Percentiles rank a stretch among this genome's conserved stretches.
phyloP scores from a whole-genome alignment of 2,329 filamentous ascomycete genomes.

The Apiospora kogelbergensis region DNA sequence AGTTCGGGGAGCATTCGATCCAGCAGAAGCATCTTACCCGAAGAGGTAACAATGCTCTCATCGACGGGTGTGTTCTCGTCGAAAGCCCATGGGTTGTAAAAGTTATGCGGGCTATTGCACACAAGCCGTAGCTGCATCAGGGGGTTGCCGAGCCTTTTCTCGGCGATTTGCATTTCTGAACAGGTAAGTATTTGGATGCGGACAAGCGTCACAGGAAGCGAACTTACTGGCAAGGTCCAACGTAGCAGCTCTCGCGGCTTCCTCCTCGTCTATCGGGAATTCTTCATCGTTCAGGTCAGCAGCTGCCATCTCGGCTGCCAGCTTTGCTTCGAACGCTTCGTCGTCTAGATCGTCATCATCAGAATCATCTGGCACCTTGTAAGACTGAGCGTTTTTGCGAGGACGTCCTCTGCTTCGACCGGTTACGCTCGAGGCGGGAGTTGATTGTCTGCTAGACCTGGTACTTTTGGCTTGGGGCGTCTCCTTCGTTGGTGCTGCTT shows the following conservation, averaged over 20 bases:
- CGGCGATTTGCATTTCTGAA: slow-evolving; percentile 76
- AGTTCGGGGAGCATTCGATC: slow-evolving; percentile 80
- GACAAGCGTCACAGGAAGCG: slow-evolving; percentile 16
- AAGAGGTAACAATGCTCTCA: slow-evolving; percentile 79
- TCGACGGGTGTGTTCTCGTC: slow-evolving; percentile 64
- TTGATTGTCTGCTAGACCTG: slow-evolving; percentile 74
- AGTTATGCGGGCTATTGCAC: slow-evolving; percentile 97
- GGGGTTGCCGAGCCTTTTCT: slow-evolving; percentile 97
- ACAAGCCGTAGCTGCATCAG: slow-evolving; percentile 99
- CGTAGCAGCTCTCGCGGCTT: slow-evolving; percentile 64
- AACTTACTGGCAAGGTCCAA: slow-evolving; percentile 74
- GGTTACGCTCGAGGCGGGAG: slow-evolving; percentile 57
- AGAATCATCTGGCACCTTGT: slow-evolving; percentile 57
- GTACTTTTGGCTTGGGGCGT: slow-evolving; percentile 60
- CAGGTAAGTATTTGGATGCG: neutral
- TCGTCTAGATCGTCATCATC: slow-evolving; percentile 71
- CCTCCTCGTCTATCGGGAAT: slow-evolving; percentile 50
- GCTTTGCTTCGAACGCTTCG: slow-evolving; percentile 76
- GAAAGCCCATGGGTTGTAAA: slow-evolving; percentile 84
- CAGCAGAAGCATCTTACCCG: slow-evolving; percentile 93
- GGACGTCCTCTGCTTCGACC: slow-evolving; percentile 46
- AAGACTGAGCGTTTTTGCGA: slow-evolving; percentile 47
- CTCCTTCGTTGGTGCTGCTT: slow-evolving; percentile 32
- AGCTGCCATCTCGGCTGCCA: slow-evolving; percentile 61
- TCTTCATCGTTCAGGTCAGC: slow-evolving; percentile 38